Base-by-base conservation (phyloP, 164 flowering plant genomes). In the Nymphaea colorata region DNA sequence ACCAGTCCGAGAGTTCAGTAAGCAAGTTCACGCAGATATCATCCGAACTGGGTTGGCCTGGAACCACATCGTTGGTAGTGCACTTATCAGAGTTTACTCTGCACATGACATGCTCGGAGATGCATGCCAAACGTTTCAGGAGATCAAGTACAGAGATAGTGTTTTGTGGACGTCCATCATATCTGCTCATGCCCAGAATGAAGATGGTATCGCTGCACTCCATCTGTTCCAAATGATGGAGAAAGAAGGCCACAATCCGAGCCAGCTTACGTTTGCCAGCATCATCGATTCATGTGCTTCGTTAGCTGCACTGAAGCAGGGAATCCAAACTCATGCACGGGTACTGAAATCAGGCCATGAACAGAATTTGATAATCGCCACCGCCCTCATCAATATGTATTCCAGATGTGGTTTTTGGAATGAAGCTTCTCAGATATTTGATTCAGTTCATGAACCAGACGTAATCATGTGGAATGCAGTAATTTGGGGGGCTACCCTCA, bases 131-230 rank as follows among this genome's bases (percentile, higher is more conserved):
- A 82, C 82, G 44, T 90, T 90, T 47, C 77, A 90, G 65, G 70
- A 43, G 55, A 80, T 90, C 83, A 82, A 82, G 14, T 44, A 63
- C 2, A 77, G 75, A 70, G 87, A 87, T 75, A 75, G 76, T 16
- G 83, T 88, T 55, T 82, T 89, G 45, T 90, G 97, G 97, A 87
- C 88, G 77, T 87, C 81, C 61, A 78, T 90, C 41, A 80, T 88
- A 51, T 84, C 86, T 90, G 94, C 90, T 55, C 85, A 84, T 74
- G 97, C 94, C 14, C 85, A 85, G 91, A 92, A 89, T 69, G 95
- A 95, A 43, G 76, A 77, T 71, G 96, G 87, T 8, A 4, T 51
- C 12, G 14, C 12, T 4, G 42, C 76, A 2, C 61, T 76, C 57
- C 69, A 59, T 70, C 55, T 67, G 14, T 76, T 72, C 62, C 67